Conservation (phyloP, 208 protist species). For the Leishmania arabica region DNA sequence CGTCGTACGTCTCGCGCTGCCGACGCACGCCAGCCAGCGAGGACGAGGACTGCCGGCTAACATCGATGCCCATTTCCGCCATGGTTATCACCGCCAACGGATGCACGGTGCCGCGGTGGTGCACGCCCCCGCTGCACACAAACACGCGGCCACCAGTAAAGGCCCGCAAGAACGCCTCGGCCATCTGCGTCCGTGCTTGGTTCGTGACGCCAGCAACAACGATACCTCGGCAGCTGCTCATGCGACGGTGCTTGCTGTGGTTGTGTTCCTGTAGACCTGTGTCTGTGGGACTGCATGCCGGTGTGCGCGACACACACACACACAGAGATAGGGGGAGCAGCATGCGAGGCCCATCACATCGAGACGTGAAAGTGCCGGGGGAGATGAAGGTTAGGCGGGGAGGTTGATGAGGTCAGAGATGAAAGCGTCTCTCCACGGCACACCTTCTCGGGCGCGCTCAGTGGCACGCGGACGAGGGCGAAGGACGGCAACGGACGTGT, state of each 20-base stretch:
- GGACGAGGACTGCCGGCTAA: constrained; percentile 46
- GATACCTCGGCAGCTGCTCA: constrained; percentile 79
- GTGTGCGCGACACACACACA: neutral
- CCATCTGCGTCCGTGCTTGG: constrained; percentile 82
- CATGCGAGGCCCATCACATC: too few relatives aligned
- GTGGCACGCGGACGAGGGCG: neutral
- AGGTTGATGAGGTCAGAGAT: neutral
- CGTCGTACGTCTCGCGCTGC: constrained; percentile 81
- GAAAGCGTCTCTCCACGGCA: too few relatives aligned
- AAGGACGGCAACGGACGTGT: neutral
- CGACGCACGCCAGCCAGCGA: constrained; percentile 61
- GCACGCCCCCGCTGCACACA: constrained; percentile 72
- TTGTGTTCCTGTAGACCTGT: neutral
- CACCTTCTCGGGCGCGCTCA: neutral
- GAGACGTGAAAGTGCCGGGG: neutral
- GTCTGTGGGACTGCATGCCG: neutral
- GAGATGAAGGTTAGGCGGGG: neutral
- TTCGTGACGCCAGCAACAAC: constrained; percentile 79
- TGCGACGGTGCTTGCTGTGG: constrained; percentile 4
- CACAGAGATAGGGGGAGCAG: neutral
- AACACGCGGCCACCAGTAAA: constrained; percentile 61
- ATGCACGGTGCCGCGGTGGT: constrained; percentile 55
- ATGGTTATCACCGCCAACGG: constrained; percentile 67
- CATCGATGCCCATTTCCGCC: constrained; percentile 55
- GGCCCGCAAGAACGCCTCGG: constrained; percentile 69